phyloP scores from a whole-genome alignment of 1,284 basidiomycete species.

The Heliocybe sulcata region DNA sequence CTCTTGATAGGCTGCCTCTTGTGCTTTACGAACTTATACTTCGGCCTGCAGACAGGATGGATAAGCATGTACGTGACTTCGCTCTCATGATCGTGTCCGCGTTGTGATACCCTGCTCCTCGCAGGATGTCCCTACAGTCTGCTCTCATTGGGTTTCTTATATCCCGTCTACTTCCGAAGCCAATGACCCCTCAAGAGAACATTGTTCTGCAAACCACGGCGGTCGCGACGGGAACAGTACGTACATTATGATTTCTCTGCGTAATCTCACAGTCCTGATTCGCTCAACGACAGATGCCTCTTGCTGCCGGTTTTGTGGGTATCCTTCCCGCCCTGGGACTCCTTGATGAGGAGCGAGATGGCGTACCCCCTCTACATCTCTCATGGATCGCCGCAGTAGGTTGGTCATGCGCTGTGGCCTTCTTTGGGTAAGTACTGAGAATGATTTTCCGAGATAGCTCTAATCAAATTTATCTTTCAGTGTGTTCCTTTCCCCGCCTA shows the following conservation, averaged over 20 bases:
- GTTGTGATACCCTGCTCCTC: slow-evolving; percentile 4
- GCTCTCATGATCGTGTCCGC: neutral
- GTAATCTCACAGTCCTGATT: neutral
- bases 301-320: slow-evolving; percentile 92
- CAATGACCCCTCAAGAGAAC: slow-evolving; percentile 84
- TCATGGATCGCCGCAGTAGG: slow-evolving; percentile 65
- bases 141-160: slow-evolving; percentile 88
- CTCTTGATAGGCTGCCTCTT: slow-evolving; percentile 66
- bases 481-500: slow-evolving; percentile 90
- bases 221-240: slow-evolving; percentile 78
- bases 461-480: slow-evolving; percentile 29
- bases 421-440: slow-evolving; percentile 68
- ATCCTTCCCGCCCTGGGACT: slow-evolving; percentile 88
- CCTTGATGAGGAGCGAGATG: slow-evolving; percentile 70
- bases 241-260: slow-evolving; percentile 10
- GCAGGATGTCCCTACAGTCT: slow-evolving; percentile 93
- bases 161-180: slow-evolving; percentile 65
- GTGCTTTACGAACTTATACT: slow-evolving; percentile 73
- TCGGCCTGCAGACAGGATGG: slow-evolving; percentile 75
- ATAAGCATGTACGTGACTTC: slow-evolving; percentile 49
- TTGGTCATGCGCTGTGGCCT: slow-evolving; percentile 87
- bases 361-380: slow-evolving; percentile 68
- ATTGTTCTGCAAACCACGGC: slow-evolving; percentile 94
- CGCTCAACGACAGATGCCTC: slow-evolving; percentile 55
- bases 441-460: slow-evolving; percentile 1